These are phyloP conservation scores for Talaromyces trachyspermus DNA, from an alignment of 495 filamentous ascomycete species.

Conservation along the genomic window DNA sequence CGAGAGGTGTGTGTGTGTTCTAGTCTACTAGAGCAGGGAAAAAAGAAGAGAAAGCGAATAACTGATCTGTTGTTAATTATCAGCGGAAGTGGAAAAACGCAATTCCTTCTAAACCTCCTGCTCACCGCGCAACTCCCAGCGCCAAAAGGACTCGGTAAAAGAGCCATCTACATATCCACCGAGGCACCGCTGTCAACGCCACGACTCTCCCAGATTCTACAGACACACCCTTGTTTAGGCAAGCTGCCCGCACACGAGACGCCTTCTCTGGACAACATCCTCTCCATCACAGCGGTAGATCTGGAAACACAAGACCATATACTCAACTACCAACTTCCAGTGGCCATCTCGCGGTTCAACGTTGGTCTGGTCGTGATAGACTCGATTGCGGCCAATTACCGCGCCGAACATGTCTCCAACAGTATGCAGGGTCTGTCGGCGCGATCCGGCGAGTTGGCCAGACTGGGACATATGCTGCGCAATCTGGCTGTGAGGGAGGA, in stretches of 20 bases:
- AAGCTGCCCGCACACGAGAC: constrained; percentile 34
- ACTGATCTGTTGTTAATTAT: not conserved
- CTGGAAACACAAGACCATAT: constrained; percentile 96
- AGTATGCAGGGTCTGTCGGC: constrained; percentile 29
- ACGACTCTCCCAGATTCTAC: constrained; percentile 70
- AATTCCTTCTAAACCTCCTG: constrained; percentile 82
- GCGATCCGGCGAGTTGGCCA: constrained; percentile 61
- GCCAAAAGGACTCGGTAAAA: constrained; percentile 58
- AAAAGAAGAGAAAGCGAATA: too few relatives aligned
- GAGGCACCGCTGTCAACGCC: constrained; percentile 75
- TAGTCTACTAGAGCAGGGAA: too few relatives aligned
- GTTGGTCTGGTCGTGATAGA: constrained; percentile 81
- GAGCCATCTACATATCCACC: constrained; percentile 90
- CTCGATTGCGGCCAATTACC: constrained; percentile 88
- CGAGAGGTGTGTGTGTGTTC: too few relatives aligned
- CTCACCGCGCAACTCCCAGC: constrained; percentile 73
- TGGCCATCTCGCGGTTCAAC: constrained; percentile 65
- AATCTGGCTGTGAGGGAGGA: constrained; percentile 62
- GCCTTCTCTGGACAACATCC: constrained; percentile 61
- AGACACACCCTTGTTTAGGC: constrained; percentile 55
- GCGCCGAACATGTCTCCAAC: constrained; percentile 62
- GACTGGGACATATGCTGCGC: constrained; percentile 68
- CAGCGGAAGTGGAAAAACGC: constrained; percentile 91
- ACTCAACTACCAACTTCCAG: constrained; percentile 80
- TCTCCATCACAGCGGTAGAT: constrained; percentile 79